These are phyloP conservation scores for Dicorynia guianensis DNA, from an alignment of 306 rosid species.

Conservation along the genomic window DNA sequence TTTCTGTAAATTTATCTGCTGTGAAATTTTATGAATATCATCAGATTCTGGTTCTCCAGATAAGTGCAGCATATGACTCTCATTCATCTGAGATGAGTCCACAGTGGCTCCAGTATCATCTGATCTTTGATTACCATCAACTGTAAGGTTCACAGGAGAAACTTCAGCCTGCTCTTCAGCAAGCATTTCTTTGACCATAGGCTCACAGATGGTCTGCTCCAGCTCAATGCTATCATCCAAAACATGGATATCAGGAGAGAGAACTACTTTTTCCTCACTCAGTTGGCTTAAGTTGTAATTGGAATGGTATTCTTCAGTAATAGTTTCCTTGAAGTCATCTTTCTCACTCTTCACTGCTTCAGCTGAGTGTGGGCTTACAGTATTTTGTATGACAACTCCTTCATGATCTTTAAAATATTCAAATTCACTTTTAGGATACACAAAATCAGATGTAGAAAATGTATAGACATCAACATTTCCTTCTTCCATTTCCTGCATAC, in stretches of 20 bases:
- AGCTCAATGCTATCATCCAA: conserved; percentile 38
- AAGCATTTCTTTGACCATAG: conserved; percentile 41
- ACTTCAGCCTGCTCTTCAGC: conserved; percentile 47
- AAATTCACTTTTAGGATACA: conserved; percentile 47
- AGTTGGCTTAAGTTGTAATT: conserved; percentile 40
- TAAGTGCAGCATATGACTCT: conserved; percentile 28
- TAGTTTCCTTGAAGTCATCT: conserved; percentile 33
- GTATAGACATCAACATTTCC: conserved; percentile 42
- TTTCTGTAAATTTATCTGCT: conserved; percentile 36
- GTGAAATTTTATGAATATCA: conserved; percentile 35
- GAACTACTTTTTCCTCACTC: conserved; percentile 40
- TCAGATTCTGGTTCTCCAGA: conserved; percentile 48
- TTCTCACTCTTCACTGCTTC: conserved; percentile 40
- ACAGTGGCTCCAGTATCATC: conserved; percentile 46
- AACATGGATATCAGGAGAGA: conserved; percentile 41
- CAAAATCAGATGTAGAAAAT: conserved; percentile 42
- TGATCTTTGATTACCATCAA: conserved; percentile 30
- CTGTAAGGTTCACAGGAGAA: conserved; percentile 30
- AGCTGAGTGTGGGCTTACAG: conserved; percentile 35
- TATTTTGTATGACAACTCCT: conserved; percentile 39
- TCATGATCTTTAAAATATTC: conserved; percentile 51
- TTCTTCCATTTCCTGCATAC: conserved; percentile 47
- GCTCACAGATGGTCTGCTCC: conserved; percentile 27
- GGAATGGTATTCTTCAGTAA: conserved; percentile 30
- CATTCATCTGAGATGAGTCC: conserved; percentile 44